phyloP scores from a whole-genome alignment of 352 stramenopile species.

The Phytopythium sindhum region DNA sequence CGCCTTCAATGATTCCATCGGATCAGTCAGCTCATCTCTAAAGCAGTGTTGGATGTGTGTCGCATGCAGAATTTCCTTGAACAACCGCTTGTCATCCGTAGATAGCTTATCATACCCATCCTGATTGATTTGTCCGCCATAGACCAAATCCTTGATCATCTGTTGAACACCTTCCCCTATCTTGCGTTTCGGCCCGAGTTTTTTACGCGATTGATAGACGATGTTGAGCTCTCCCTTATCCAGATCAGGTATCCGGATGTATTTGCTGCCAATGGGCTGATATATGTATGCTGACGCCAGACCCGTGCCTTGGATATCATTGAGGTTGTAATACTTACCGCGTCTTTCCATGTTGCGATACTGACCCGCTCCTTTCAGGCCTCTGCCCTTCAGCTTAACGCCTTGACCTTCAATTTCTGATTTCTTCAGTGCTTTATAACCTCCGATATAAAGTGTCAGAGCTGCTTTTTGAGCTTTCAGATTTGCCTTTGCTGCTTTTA shows the following conservation, averaged over 20 bases:
- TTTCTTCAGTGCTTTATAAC: neutral
- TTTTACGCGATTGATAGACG: conserved; percentile 5
- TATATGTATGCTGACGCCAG: conserved; percentile 7
- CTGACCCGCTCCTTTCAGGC: conserved; percentile 8
- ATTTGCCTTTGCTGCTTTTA: too few species aligned
- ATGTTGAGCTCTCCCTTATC: conserved; percentile 7
- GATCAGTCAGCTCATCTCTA: conserved; percentile 6
- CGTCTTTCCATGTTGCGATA: conserved; percentile 4
- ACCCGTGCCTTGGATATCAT: conserved; percentile 11
- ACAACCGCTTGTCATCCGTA: neutral
- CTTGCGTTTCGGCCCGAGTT: neutral
- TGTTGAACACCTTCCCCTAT: conserved; percentile 4
- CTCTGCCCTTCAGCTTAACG: neutral
- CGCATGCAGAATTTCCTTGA: neutral
- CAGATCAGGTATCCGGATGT: conserved; percentile 10
- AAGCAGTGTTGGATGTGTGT: conserved; percentile 6
- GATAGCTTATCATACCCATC: conserved; percentile 11
- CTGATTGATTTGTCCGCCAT: neutral
- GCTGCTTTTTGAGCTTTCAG: too few species aligned
- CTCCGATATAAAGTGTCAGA: too few species aligned
- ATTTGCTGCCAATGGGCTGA: conserved; percentile 9
- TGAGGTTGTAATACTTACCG: conserved; percentile 11
- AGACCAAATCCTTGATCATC: conserved; percentile 3
- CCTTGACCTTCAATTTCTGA: conserved; percentile 1
- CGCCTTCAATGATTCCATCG: conserved; percentile 12